Conservation (phyloP, 495 filamentous ascomycete genomes). For the Annulohypoxylon moriforme region DNA sequence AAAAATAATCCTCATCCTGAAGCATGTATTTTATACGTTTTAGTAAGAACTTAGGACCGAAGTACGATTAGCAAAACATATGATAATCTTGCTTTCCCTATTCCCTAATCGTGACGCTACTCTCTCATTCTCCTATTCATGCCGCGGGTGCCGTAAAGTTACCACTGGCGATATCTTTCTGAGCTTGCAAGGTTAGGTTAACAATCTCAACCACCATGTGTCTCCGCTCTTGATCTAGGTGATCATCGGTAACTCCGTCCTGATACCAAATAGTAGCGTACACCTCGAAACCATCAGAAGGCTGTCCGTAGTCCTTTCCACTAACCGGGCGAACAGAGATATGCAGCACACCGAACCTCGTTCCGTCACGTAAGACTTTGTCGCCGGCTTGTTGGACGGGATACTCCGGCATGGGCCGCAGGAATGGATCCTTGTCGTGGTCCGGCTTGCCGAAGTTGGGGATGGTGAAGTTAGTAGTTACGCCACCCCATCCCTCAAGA, state of each 20-base stretch:
- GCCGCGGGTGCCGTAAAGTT: background rate
- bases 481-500: constrained; percentile 48
- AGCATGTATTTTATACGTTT: too few relatives aligned
- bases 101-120: background rate
- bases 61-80: too few relatives aligned
- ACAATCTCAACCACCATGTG: constrained; percentile 49
- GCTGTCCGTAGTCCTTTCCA: constrained; percentile 33
- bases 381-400: constrained; percentile 43
- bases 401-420: constrained; percentile 28
- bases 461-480: constrained; percentile 48
- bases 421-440: constrained; percentile 28
- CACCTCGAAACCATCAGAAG: constrained; percentile 40
- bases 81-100: background rate
- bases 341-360: constrained; percentile 44
- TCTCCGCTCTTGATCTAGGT: constrained; percentile 40
- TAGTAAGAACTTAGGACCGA: too few relatives aligned
- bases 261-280: constrained; percentile 48
- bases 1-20: too few relatives aligned
- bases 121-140: background rate
- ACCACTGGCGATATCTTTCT: constrained; percentile 39
- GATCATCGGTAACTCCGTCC: constrained; percentile 32
- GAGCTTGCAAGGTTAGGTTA: constrained; percentile 44
- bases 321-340: constrained; percentile 42
- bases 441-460: constrained; percentile 42
- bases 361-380: constrained; percentile 41